Percentiles rank a stretch among this genome's conserved stretches.
Conservation (phyloP, 257 asterid species). For the Solanum sparsipilum region DNA sequence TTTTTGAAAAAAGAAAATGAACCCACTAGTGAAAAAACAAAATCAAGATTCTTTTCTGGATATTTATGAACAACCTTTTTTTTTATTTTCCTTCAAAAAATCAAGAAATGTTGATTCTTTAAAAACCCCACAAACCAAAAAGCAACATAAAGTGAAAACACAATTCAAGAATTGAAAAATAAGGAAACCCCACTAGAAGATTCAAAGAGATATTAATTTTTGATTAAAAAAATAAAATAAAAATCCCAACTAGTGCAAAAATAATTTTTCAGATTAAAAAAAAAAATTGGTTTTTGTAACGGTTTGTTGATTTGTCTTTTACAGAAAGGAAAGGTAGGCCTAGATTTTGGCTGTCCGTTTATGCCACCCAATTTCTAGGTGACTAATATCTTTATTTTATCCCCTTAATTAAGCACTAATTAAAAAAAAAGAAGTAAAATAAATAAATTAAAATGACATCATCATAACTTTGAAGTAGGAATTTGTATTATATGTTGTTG, state of each 20-base stretch:
- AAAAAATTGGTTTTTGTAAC: constrained; percentile 13
- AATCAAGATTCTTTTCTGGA: background rate
- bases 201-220: background rate
- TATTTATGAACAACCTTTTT: background rate
- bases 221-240: background rate
- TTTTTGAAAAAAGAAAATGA: background rate
- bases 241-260: background rate
- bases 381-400: background rate
- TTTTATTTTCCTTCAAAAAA: background rate
- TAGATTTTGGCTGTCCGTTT: background rate
- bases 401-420: background rate
- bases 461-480: background rate
- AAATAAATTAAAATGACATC: background rate
- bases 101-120: background rate
- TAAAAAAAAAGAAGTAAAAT: background rate
- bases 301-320: constrained; percentile 36
- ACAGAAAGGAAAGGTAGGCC: constrained; percentile 8
- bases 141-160: background rate
- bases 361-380: background rate
- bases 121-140: background rate
- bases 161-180: background rate
- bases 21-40: background rate
- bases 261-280: background rate
- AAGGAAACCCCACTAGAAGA: background rate
- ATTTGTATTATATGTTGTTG: background rate